Evolutionary conservation across 331 rosid genomes (phyloP), one percentile per base, ranked within the genome.

Genomic region (Malus hybrid): DNA sequence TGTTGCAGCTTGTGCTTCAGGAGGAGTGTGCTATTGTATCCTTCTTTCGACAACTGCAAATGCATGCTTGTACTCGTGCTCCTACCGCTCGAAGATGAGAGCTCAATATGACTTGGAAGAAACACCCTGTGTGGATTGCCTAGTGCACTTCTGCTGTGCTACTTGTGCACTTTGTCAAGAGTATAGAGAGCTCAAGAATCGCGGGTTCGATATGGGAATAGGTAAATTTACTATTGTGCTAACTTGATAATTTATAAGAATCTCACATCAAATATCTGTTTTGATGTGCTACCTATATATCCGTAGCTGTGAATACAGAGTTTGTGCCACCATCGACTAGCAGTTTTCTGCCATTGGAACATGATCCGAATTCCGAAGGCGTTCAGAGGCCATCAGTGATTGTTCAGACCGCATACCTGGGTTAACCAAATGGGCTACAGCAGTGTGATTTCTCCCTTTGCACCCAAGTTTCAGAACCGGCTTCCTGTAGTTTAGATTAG

Each of bases 101-200:
- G 91, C 82, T n/a, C 87, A 91, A 69, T 83, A 83, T 50, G 81
- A 85, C 22, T 88, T 91, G 79, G 87, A 86, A 73, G 94, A 87
- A 73, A 74, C 82, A 27, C 97, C 97, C 2, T 91, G 91, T 71
- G 87, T 80, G 82, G 94, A 91, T 65, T 91, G 84, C 76, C 79
- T 89, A n/a, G 95, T 87, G 64, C 97, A 91, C 80, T 89, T 82
- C 81, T 87, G 86, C 62, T 89, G 95, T 59, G 86, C 84, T 74
- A 29, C 87, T 67, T 89, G 97, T 68, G 90, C 95, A 68, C 87
- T 89, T 2, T 89, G 93, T 69, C 97, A 91, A 79, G 97, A 89
- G 52, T 87, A 91, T 80, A 80, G 88, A 66, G 95, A 91, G 81
- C 90, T 91, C 19, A 79, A 75, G 76, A 73, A 39, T 63, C 88